A percentile compares a stretch with the other conserved stretches of the same genome.
Conservation (phyloP, 805 yeast genomes). For the Hanseniaspora mollemarum region DNA sequence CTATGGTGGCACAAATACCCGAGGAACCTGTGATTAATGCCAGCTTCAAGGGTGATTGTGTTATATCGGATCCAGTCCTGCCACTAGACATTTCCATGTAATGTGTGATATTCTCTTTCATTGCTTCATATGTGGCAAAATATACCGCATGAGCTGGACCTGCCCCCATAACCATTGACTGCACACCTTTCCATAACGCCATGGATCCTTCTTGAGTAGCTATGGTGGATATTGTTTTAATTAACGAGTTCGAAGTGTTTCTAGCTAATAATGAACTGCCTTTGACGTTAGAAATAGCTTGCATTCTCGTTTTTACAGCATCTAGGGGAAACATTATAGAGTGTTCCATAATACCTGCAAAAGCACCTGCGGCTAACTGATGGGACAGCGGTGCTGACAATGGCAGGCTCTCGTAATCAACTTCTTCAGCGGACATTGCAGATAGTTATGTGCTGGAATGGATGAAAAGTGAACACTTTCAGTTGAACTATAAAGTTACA, state of each 20-base stretch:
- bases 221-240: conserved; percentile 31
- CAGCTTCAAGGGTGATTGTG: conserved; percentile 38
- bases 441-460: background rate
- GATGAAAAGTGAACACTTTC: too few species aligned
- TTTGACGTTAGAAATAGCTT: conserved; percentile 26
- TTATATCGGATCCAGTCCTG: conserved; percentile 3
- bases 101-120: conserved; percentile 34
- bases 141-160: conserved; percentile 98
- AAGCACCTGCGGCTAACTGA: conserved; percentile 85
- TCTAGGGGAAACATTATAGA: conserved; percentile 94
- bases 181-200: conserved; percentile 87
- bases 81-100: conserved; percentile 18
- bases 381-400: conserved; percentile 71
- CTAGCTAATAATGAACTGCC: conserved; percentile 40
- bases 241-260: conserved; percentile 39
- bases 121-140: conserved; percentile 82
- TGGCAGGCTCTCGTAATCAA: conserved; percentile 88
- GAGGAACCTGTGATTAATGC: conserved; percentile 76
- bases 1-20: conserved; percentile 86
- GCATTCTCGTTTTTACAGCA: conserved; percentile 94
- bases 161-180: conserved; percentile 89
- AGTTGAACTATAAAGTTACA: too few species aligned
- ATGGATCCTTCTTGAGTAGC: conserved; percentile 79
- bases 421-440: conserved; percentile 32
- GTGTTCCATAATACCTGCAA: conserved; percentile 99